Evolutionary conservation across 2,329 filamentous ascomycete genomes (phyloP), one percentile per base, ranked within the genome.

Genomic region (Talaromyces sp.): DNA sequence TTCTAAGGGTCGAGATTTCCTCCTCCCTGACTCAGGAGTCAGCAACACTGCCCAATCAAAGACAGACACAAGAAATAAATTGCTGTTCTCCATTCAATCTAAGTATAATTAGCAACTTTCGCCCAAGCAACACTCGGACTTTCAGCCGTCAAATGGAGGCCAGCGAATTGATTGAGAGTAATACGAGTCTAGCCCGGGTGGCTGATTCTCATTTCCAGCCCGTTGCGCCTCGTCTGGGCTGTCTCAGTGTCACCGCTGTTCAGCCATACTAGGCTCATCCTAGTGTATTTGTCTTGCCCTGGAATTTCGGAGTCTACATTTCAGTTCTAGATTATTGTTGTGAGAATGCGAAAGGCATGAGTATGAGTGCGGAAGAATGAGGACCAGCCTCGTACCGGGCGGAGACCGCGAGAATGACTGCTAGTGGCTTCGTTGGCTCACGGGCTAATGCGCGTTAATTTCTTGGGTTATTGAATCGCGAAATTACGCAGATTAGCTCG

Each of bases 161-260:
- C 24, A 33, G 27, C 49, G 16, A 52, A 33, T 52, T 52, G 16
- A 39, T 24, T 39, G n/a, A 37, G 50, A 16, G 33, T 37, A 56
- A 35, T 35, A 37, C 50, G 27, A 52, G 49, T n/a, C 27, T n/a
- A n/a, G 24, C 24, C 49, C 27, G 27, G 49, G 16, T 56, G 52
- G 50, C 50, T 37, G 50, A 54, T 19, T 54, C 50, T 54, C 50
- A 35, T 56, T 37, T 39, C 16, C 49, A 52, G 49, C 49, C 49
- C 49, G 49, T 5, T 52, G 49, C 49, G 49, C 49, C 49, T 52
- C 49, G 49, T 11, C 49, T 33, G 47, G 47, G 22, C 13, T 31
- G 27, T 37, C n/a, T 37, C 52, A 56, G 27, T 24, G 52, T 37
- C 52, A 56, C 52, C 52, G 31, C 31, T 31, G 47, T 35, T 14